phyloP scores from a whole-genome alignment of 176 grass and related monocot species.

The Oryza australiensis region DNA sequence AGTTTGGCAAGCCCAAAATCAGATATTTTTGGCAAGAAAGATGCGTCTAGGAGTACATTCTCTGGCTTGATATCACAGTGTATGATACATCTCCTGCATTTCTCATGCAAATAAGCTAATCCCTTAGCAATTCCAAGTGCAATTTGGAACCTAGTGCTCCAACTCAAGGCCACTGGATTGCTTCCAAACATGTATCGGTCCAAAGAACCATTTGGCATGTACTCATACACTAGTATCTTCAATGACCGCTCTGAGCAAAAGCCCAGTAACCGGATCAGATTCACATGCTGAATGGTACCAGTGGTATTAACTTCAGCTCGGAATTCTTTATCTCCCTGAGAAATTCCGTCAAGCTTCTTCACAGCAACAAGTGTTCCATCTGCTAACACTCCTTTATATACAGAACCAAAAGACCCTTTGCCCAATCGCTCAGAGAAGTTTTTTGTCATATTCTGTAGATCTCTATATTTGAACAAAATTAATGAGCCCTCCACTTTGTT shows the following conservation, averaged over 20 bases:
- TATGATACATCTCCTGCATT: conserved; percentile 9
- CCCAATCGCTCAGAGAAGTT: too few relatives aligned
- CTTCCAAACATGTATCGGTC: neutral
- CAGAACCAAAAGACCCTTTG: too few relatives aligned
- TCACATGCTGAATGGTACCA: conserved; percentile 29
- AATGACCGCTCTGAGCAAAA: conserved; percentile 13
- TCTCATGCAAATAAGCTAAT: conserved; percentile 31
- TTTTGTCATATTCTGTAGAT: too few relatives aligned
- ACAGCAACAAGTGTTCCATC: too few relatives aligned
- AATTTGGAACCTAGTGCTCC: conserved; percentile 25
- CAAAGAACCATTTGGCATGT: conserved; percentile 26
- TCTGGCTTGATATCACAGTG: conserved; percentile 38
- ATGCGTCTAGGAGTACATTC: conserved; percentile 33
- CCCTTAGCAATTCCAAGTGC: conserved; percentile 1
- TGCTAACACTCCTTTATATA: too few relatives aligned
- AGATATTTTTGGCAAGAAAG: conserved; percentile 20
- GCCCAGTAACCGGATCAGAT: conserved; percentile 16
- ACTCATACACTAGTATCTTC: too few relatives aligned
- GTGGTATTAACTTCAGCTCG: too few relatives aligned
- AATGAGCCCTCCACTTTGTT: too few relatives aligned
- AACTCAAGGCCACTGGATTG: neutral
- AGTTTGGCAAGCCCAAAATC: conserved; percentile 40
- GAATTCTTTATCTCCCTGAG: too few relatives aligned
- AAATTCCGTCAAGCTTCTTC: too few relatives aligned
- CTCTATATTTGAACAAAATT: too few relatives aligned